phyloP scores from a whole-genome alignment of 1,139 yeast species.

The Zygosaccharomyces sapae region DNA sequence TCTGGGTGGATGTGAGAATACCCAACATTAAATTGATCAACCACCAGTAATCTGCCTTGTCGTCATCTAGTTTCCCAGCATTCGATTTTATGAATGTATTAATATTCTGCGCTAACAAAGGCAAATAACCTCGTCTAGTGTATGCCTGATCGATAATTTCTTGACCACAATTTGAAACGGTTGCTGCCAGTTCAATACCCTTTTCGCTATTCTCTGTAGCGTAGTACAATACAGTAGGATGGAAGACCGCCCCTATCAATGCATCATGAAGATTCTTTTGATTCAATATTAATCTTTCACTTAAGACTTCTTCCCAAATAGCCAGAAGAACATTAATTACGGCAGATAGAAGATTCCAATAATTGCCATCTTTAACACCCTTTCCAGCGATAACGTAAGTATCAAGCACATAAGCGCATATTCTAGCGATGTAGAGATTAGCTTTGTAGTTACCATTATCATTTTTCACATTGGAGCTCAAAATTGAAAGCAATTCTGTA shows the following conservation, averaged over 20 bases:
- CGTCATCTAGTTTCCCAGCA: slow-evolving; percentile 31
- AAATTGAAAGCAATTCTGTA: slow-evolving; percentile 13
- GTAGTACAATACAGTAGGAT: slow-evolving; percentile 35
- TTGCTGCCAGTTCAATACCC: slow-evolving; percentile 22
- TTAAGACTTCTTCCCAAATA: slow-evolving; percentile 58
- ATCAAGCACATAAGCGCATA: slow-evolving; percentile 29
- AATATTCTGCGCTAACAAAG: slow-evolving; percentile 46
- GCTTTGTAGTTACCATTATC: slow-evolving; percentile 31
- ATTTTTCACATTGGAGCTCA: slow-evolving; percentile 15
- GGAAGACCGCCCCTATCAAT: slow-evolving; percentile 48
- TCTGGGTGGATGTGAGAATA: slow-evolving; percentile 49
- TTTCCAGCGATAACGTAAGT: slow-evolving; percentile 10
- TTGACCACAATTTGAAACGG: slow-evolving; percentile 40
- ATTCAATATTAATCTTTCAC: slow-evolving; percentile 59
- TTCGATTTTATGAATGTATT: slow-evolving; percentile 21
- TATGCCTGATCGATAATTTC: slow-evolving; percentile 49
- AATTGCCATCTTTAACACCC: no score
- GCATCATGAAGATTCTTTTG: slow-evolving; percentile 60
- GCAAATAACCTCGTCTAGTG: slow-evolving; percentile 68
- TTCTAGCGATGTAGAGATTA: slow-evolving; percentile 24
- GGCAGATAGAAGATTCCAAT: slow-evolving; percentile 11
- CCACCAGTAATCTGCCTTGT: slow-evolving; percentile 46
- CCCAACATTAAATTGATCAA: slow-evolving; percentile 49
- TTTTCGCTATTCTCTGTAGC: slow-evolving; percentile 25
- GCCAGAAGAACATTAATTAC: slow-evolving; percentile 39